These are phyloP conservation scores for Neurospora sp. DNA, from an alignment of 495 filamentous ascomycete species.

Conservation along the genomic window DNA sequence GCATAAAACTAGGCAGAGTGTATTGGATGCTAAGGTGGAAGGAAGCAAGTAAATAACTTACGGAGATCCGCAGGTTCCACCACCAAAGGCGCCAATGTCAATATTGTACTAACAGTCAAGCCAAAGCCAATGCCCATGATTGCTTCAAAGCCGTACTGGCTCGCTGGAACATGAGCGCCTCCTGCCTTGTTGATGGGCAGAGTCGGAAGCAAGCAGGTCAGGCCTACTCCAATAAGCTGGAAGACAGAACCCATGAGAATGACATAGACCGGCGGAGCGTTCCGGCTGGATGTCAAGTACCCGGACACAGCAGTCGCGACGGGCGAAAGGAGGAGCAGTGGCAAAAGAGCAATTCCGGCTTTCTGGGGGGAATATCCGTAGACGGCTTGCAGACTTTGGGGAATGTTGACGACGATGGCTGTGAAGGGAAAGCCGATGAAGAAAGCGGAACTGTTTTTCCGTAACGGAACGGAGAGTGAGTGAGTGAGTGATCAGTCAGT, in stretches of 20 bases:
- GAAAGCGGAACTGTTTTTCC: slow-evolving; percentile 3
- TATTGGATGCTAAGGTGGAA: background rate
- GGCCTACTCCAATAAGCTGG: slow-evolving; percentile 37
- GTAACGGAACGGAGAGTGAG: no score
- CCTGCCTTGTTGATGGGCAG: background rate
- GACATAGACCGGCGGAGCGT: slow-evolving; percentile 35
- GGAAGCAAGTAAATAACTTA: slow-evolving; percentile 14
- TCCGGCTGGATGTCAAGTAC: slow-evolving; percentile 21
- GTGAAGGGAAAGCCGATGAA: slow-evolving; percentile 23
- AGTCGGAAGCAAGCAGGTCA: slow-evolving; percentile 28
- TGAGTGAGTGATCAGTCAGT: background rate
- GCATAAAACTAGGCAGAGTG: background rate
- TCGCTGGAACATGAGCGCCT: slow-evolving; percentile 17
- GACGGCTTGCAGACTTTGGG: slow-evolving; percentile 21
- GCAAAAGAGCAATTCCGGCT: slow-evolving; percentile 28
- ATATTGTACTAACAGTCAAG: slow-evolving; percentile 27
- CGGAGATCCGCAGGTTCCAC: slow-evolving; percentile 33
- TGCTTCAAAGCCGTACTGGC: slow-evolving; percentile 33
- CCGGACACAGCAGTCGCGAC: slow-evolving; percentile 29
- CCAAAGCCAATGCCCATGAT: slow-evolving; percentile 40
- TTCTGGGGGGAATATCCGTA: slow-evolving; percentile 13
- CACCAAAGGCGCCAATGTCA: slow-evolving; percentile 31
- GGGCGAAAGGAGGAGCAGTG: slow-evolving; percentile 29
- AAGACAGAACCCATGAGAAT: slow-evolving; percentile 31
- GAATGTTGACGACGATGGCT: slow-evolving; percentile 18